Evolutionary conservation across 305 asterid genomes (phyloP).

Genomic region (Fraxinus sp.): DNA sequence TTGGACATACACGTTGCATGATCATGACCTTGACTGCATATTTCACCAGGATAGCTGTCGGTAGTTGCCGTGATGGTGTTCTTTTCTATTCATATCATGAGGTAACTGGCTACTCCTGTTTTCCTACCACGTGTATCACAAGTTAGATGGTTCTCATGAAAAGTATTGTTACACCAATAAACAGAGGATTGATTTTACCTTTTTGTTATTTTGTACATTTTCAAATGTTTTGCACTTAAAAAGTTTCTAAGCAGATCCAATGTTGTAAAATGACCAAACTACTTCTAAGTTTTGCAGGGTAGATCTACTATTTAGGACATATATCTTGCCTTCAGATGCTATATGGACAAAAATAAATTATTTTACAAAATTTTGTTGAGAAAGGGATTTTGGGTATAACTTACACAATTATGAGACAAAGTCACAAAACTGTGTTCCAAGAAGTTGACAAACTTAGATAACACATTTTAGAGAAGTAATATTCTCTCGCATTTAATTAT

Average conservation of each 20-base stretch:
- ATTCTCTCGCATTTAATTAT: background rate
- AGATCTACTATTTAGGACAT: background rate
- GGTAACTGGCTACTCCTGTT: conserved; percentile 41
- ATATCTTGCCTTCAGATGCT: background rate
- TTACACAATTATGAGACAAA: background rate
- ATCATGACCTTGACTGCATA: conserved; percentile 77
- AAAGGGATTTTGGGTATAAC: background rate
- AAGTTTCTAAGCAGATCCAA: background rate
- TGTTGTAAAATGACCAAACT: background rate
- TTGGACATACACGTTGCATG: conserved; percentile 75
- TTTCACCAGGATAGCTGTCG: conserved; percentile 93
- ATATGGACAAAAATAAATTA: background rate
- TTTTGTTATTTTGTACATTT: background rate
- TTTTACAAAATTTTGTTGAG: background rate
- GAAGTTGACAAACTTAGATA: background rate
- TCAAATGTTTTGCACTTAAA: background rate
- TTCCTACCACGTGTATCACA: background rate
- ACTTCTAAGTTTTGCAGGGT: background rate
- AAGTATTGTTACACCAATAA: background rate
- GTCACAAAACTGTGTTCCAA: background rate
- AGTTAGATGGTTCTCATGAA: background rate
- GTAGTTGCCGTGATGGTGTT: conserved; percentile 96
- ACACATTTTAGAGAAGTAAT: background rate
- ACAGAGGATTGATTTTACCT: background rate
- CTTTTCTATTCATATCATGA: conserved; percentile 84